Base-by-base conservation (phyloP, 1,284 basidiomycete species). In the Ustilago cynodontis region DNA sequence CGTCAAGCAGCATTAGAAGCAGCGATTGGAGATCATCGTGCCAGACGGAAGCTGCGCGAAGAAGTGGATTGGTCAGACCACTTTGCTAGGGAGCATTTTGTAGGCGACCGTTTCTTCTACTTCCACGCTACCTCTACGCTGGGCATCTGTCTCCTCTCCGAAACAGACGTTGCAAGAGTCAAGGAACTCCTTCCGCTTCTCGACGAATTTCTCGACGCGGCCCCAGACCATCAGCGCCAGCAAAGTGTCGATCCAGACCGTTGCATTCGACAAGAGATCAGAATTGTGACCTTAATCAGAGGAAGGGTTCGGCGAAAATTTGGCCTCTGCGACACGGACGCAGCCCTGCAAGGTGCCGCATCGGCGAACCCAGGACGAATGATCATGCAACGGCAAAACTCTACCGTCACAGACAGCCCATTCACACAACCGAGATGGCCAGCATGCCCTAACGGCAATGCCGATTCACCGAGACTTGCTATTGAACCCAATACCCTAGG, bases 81-180 rank as follows among this genome's bases (percentile, higher is more conserved):
- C 7, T 37, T 60, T 22, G 61, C 68, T 1, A 60, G 53, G 18
- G 62, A 70, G 26, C 18, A 18, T 16, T 70, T 70, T 50, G 68
- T 70, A 0, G 68, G 68, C 1, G 62, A 62, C 3, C 47, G 62
- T 28, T 70, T 70, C 58, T 65, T 64, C 28, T 65, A 70, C 58
- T 70, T 70, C 47, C 62, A 70, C n/a, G 68, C 68, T 13, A 70
- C 68, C 0, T 65, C 62, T 6, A 59, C 68, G 3, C 10, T 70
- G 14, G 68, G 62, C 9, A 43, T 70, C 2, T 70, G 68, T 31
- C 50, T 70, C 11, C 57, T 70, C 9, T 65, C 68, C 0, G 68
- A 70, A 7, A 57, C 62, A 18, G 26, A 65, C n/a, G 3, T 14
- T n/a, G 24, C 5, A n/a, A 20, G 33, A 22, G 62, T 47, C 1